Evolutionary conservation across 108 stramenopile genomes (phyloP).

Genomic region (Fragilaria radians): DNA sequence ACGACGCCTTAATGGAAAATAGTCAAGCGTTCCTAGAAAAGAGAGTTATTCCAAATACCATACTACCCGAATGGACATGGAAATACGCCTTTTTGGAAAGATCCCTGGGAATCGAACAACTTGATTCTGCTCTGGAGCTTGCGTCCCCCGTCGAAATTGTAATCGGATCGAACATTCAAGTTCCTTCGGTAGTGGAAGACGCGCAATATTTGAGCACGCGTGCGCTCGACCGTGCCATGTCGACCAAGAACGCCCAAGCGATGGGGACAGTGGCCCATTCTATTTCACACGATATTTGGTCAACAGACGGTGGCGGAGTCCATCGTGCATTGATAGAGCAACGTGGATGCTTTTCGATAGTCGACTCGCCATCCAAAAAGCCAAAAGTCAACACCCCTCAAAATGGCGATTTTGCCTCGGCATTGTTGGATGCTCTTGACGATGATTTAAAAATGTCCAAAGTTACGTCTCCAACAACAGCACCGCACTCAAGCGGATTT

Average conservation of each 20-base stretch:
- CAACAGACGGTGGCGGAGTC: conserved; percentile 51
- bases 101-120: conserved; percentile 34
- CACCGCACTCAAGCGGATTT: neutral
- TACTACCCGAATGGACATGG: conserved; percentile 59
- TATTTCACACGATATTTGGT: conserved; percentile 70
- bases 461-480: neutral
- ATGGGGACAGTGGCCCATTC: conserved; percentile 79
- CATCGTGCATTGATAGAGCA: conserved; percentile 60
- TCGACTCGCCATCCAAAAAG: conserved; percentile 5
- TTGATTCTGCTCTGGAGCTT: conserved; percentile 27
- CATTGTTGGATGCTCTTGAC: conserved; percentile 70
- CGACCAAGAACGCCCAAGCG: conserved; percentile 63
- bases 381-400: conserved; percentile 8
- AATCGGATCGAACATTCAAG: conserved; percentile 42
- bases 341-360: conserved; percentile 32
- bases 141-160: conserved; percentile 50
- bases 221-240: conserved; percentile 71
- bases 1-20: conserved; percentile 28
- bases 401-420: conserved; percentile 55
- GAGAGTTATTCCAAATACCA: conserved; percentile 5
- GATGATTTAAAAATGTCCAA: conserved; percentile 32
- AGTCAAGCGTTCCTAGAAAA: neutral
- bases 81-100: conserved; percentile 54
- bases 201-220: conserved; percentile 67
- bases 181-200: conserved; percentile 81